Evolutionary conservation across 768 basidiomycete species (phyloP).

Genomic region (Serpula lacrymans): DNA sequence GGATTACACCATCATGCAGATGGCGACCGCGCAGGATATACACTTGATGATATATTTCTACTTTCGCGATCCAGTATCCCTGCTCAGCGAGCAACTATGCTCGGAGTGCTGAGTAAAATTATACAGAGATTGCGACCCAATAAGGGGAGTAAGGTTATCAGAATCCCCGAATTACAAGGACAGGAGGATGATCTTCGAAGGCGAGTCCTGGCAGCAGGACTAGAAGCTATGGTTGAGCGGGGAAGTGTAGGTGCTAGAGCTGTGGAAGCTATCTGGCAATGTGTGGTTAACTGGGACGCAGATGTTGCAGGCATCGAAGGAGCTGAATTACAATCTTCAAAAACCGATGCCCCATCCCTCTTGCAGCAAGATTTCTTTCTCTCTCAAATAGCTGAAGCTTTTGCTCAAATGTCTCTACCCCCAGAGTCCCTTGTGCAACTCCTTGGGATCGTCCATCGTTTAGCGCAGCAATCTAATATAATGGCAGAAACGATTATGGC

Average conservation of each 20-base stretch:
- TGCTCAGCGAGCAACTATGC: slow-evolving; percentile 80
- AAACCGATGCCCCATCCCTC: slow-evolving; percentile 12
- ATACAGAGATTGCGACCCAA: slow-evolving; percentile 31
- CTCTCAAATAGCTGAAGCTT: slow-evolving; percentile 43
- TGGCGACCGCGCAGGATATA: slow-evolving; percentile 76
- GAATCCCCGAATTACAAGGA: slow-evolving; percentile 17
- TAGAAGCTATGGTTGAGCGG: slow-evolving; percentile 61
- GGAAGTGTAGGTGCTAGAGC: slow-evolving; percentile 67
- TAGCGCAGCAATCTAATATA: slow-evolving; percentile 56
- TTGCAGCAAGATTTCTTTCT: slow-evolving; percentile 43
- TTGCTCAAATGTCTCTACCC: slow-evolving; percentile 40
- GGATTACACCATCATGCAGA: slow-evolving; percentile 92
- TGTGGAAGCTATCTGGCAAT: slow-evolving; percentile 72
- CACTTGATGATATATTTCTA: slow-evolving; percentile 79
- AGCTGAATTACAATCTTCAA: slow-evolving; percentile 42
- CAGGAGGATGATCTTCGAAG: slow-evolving; percentile 46
- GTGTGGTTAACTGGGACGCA: slow-evolving; percentile 62
- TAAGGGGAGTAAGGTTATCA: slow-evolving; percentile 21
- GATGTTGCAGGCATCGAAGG: slow-evolving; percentile 34
- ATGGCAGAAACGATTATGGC: slow-evolving; percentile 49
- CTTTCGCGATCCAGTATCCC: slow-evolving; percentile 78
- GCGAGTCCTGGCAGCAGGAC: slow-evolving; percentile 62
- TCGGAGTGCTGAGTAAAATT: slow-evolving; percentile 66
- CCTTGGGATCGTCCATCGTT: slow-evolving; percentile 53
- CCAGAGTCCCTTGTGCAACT: slow-evolving; percentile 52